Evolutionary conservation across 2,329 filamentous ascomycete genomes (phyloP).

Genomic region (Tothia fuscella): DNA sequence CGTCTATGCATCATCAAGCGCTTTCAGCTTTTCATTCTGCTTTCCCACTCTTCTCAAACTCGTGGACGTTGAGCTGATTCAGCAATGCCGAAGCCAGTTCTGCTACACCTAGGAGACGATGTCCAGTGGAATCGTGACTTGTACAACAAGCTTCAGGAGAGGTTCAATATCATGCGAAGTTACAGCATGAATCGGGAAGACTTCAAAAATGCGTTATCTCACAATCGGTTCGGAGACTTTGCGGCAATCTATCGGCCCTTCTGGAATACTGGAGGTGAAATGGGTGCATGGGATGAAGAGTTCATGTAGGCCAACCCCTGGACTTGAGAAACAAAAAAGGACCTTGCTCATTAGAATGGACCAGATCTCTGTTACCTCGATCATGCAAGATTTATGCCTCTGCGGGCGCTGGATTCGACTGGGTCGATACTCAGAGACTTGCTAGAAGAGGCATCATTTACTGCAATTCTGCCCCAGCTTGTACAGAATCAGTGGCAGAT

Average conservation of each 20-base stretch:
- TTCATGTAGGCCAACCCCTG: constrained; percentile 28
- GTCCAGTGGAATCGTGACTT: constrained; percentile 34
- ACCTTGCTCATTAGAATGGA: no score
- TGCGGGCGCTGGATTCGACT: constrained; percentile 52
- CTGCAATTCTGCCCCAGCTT: constrained; percentile 60
- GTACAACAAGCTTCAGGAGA: constrained; percentile 24
- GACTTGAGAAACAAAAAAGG: background rate
- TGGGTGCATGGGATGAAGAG: constrained; percentile 51
- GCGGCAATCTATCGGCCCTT: constrained; percentile 44
- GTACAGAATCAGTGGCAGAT: constrained; percentile 62
- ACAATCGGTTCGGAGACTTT: constrained; percentile 31
- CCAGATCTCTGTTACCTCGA: constrained; percentile 34
- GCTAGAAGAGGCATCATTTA: constrained; percentile 54
- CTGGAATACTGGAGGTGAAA: constrained; percentile 53
- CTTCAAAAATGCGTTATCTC: constrained; percentile 28
- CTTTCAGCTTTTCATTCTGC: background rate
- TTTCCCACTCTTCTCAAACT: background rate
- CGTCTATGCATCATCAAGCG: no score
- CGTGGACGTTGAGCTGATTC: background rate
- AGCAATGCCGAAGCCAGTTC: constrained; percentile 21
- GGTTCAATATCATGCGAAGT: constrained; percentile 28
- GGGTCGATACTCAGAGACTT: constrained; percentile 48
- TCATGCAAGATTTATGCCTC: constrained; percentile 46
- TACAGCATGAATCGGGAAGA: constrained; percentile 27
- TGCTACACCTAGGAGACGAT: constrained; percentile 33